Percentiles rank a stretch among this genome's conserved stretches.
Conservation (phyloP, 768 basidiomycete species). For the Dentipellis fragilis region DNA sequence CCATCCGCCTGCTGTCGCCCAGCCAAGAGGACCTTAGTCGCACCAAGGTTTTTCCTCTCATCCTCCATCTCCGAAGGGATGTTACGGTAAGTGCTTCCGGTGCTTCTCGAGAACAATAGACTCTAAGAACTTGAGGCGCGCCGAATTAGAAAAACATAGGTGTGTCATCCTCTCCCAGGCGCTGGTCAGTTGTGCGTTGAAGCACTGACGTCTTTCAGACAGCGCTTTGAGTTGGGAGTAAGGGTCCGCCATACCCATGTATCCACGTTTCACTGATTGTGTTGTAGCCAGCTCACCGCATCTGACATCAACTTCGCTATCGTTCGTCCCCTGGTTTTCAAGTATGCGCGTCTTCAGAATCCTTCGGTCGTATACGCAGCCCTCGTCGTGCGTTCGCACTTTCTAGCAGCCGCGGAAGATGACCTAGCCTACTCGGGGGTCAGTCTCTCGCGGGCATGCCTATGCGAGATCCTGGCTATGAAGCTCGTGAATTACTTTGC, state of each 20-base stretch:
- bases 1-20: conserved; percentile 35
- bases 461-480: conserved; percentile 85
- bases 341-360: conserved; percentile 71
- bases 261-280: conserved; percentile 5
- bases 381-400: conserved; percentile 72
- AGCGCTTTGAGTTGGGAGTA: conserved; percentile 75
- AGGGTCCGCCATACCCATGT: conserved; percentile 21
- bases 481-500: conserved; percentile 75
- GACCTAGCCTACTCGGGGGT: conserved; percentile 74
- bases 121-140: background rate
- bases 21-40: conserved; percentile 47
- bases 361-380: conserved; percentile 68
- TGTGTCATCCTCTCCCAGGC: conserved; percentile 2
- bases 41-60: conserved; percentile 74
- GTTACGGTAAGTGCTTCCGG: conserved; percentile 40
- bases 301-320: conserved; percentile 76
- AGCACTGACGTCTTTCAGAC: conserved; percentile 24
- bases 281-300: conserved; percentile 63
- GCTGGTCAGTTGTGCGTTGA: background rate
- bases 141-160: conserved; percentile 20
- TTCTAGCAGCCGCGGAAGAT: conserved; percentile 53
- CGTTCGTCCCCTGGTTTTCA: conserved; percentile 66
- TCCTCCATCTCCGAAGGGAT: conserved; percentile 62
- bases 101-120: background rate
- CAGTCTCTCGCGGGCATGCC: conserved; percentile 57